Evolutionary conservation across 1,284 basidiomycete genomes (phyloP).

Genomic region (Dichomitus squalens): DNA sequence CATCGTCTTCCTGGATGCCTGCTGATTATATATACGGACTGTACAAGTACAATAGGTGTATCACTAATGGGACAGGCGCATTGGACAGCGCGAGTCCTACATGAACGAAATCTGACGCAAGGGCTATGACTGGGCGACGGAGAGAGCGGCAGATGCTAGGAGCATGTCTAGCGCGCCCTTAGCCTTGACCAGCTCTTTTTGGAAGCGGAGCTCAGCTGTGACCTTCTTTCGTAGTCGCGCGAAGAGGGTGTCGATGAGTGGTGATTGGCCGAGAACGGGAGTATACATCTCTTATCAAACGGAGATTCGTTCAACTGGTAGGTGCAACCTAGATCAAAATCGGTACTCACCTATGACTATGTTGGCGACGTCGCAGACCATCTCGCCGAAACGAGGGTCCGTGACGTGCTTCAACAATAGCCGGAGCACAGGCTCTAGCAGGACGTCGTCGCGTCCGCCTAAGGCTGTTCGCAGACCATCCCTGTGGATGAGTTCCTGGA

Average conservation of each 20-base stretch:
- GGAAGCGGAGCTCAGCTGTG: slow-evolving; percentile 86
- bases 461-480: slow-evolving; percentile 90
- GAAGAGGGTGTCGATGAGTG: slow-evolving; percentile 89
- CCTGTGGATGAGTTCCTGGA: slow-evolving; percentile 92
- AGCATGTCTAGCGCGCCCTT: slow-evolving; percentile 95
- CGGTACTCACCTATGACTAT: slow-evolving; percentile 79
- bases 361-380: slow-evolving; percentile 83
- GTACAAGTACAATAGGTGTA: slow-evolving; percentile 25
- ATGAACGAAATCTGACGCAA: background rate
- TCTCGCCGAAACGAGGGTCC: slow-evolving; percentile 89
- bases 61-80: slow-evolving; percentile 1
- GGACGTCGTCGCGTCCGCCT: slow-evolving; percentile 90
- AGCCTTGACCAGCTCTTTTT: slow-evolving; percentile 83
- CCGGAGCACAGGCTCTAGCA: slow-evolving; percentile 88
- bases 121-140: slow-evolving; percentile 13
- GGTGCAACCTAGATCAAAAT: background rate
- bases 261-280: slow-evolving; percentile 90
- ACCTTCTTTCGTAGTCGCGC: slow-evolving; percentile 85
- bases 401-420: slow-evolving; percentile 86
- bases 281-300: slow-evolving; percentile 81
- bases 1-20: slow-evolving; percentile 61
- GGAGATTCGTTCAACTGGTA: background rate
- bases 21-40: slow-evolving; percentile 21
- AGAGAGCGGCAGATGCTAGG: slow-evolving; percentile 63
- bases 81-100: background rate